A percentile compares a stretch with the other conserved stretches of the same genome.
These are phyloP conservation scores for Hanseniaspora osmophila DNA, from an alignment of 805 yeast genomes.

Conservation along the genomic window DNA sequence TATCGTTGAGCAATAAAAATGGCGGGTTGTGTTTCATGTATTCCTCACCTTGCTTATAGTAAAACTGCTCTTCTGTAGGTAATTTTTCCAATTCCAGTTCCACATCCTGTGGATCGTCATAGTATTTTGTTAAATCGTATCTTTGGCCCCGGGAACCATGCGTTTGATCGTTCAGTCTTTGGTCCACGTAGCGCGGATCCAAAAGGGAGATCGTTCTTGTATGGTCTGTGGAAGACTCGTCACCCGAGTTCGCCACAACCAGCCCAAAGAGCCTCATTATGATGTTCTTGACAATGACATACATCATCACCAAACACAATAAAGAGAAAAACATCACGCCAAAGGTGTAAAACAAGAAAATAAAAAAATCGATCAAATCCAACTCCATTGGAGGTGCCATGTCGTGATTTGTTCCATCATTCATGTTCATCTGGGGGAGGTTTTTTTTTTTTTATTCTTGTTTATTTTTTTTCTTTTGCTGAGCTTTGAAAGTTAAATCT, in stretches of 20 bases:
- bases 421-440: no score
- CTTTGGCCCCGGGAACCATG: no score
- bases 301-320: slow-evolving; percentile 6
- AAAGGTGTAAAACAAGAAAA: neutral
- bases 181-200: no score
- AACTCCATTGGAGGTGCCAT: neutral
- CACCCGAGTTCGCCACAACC: no score
- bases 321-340: slow-evolving; percentile 10
- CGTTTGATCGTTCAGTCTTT: no score
- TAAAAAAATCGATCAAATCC: neutral
- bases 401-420: neutral
- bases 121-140: slow-evolving; percentile 6
- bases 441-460: no score
- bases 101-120: slow-evolving; percentile 46
- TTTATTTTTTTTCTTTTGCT: no score
- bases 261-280: slow-evolving; percentile 5
- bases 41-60: slow-evolving; percentile 28
- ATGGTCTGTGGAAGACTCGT: no score
- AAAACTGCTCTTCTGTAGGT: slow-evolving; percentile 28
- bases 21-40: slow-evolving; percentile 28
- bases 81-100: slow-evolving; percentile 50
- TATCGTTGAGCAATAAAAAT: slow-evolving; percentile 22
- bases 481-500: no score
- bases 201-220: no score
- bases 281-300: slow-evolving; percentile 7